Conservation (phyloP, 768 basidiomycete genomes). For the Leccinum longicurvipes region DNA sequence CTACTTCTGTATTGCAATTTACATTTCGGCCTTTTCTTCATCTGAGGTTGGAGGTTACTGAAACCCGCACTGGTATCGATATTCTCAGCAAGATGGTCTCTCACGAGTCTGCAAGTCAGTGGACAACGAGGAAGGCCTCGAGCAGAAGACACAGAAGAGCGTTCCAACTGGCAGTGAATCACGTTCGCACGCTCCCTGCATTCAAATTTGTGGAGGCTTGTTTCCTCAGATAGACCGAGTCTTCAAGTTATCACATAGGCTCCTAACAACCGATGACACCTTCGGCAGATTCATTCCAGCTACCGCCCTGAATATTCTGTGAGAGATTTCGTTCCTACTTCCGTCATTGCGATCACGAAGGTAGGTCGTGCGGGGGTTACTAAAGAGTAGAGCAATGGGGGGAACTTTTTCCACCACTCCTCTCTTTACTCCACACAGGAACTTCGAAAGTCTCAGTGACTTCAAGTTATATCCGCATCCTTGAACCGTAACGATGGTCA, state of each 20-base stretch:
- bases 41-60: too few species aligned
- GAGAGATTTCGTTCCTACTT: constrained; percentile 4
- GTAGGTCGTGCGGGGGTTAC: not conserved
- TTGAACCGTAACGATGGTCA: constrained; percentile 14
- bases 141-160: too few species aligned
- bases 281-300: not conserved
- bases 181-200: not conserved
- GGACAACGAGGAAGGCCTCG: not conserved
- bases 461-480: not conserved
- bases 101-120: too few species aligned
- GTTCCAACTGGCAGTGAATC: too few species aligned
- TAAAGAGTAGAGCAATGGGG: not conserved
- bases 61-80: too few species aligned
- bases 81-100: too few species aligned
- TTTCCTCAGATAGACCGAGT: not conserved
- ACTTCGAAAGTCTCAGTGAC: not conserved
- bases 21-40: too few species aligned
- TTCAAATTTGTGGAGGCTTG: not conserved
- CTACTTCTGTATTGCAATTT: too few species aligned
- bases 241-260: too few species aligned
- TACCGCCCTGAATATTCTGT: constrained; percentile 3
- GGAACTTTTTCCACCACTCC: not conserved
- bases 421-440: not conserved
- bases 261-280: not conserved
- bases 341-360: not conserved